Evolutionary conservation across 257 asterid genomes (phyloP), one percentile per base, ranked within the genome.

Genomic region (Cruciata laevipes): DNA sequence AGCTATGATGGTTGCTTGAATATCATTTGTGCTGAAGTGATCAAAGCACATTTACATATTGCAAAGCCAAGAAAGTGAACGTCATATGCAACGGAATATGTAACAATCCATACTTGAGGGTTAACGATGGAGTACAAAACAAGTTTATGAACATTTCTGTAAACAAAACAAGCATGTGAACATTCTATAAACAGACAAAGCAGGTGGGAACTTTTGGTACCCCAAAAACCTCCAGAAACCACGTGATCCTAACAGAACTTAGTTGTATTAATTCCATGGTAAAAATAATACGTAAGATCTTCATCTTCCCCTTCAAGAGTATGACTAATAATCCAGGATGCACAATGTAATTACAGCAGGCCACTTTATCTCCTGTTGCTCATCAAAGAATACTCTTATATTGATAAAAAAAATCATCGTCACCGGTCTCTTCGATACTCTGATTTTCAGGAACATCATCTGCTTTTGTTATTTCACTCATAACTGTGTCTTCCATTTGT

Each of bases 221-320:
- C 18, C 27, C 37, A 68, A 68, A 68, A 55, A 25, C 38, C 64
- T 67, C 24, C 33, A 20, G 14, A 55, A 35, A 33, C 37, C 25
- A 37, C 51, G 33, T 18, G n/a, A 33, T 53, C 33, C 13, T 53
- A 53, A 47, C n/a, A 47, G 20, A 47, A 47, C 55, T 47, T 7
- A 16, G 55, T 2, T 47, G n/a, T 47, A 47, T 47, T 47, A 47
- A 16, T 47, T 47, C 55, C 55, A 47, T 47, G n/a, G 55, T 47
- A 47, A 8, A 47, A 47, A 47, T 14, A 47, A 14, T 17, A 17
- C 7, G 11, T 14, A 47, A 14, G 55, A 16, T 47, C 20, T 44
- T 44, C n/a, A 14, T 44, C 53, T 44, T 44, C 53, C 53, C 53
- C 53, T 13, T 44, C 53, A 44, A 44, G 53, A 16, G 55, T 47